Evolutionary conservation across 345 rosid species (phyloP).

Genomic region (Fremontodendron californicum): DNA sequence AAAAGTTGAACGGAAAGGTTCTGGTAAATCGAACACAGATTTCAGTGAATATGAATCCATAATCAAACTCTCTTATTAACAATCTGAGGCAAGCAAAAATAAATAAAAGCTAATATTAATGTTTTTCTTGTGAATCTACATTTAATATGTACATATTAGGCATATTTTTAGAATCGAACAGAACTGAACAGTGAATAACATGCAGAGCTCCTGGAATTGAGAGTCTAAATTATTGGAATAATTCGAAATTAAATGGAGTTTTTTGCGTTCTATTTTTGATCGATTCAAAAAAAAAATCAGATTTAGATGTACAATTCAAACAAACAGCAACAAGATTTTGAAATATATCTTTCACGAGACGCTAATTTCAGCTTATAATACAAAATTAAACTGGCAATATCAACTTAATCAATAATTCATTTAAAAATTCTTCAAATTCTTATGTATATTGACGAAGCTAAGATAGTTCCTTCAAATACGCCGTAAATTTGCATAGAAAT

Average conservation of each 20-base stretch:
- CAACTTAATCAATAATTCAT: not conserved
- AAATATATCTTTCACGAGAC: not conserved
- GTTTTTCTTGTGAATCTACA: not conserved
- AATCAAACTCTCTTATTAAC: not conserved
- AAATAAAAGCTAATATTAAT: not conserved
- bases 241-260: not conserved
- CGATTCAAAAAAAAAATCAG: not conserved
- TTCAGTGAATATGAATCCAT: slow-evolving; percentile 76
- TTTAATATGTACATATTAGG: not conserved
- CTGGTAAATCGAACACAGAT: slow-evolving; percentile 73
- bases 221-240: not conserved
- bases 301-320: not conserved
- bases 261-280: not conserved
- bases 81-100: slow-evolving; percentile 17
- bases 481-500: not conserved
- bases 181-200: not conserved
- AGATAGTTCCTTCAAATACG: not conserved
- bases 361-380: not conserved
- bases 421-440: not conserved
- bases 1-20: slow-evolving; percentile 62
- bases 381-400: not conserved
- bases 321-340: not conserved
- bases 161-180: not conserved
- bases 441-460: not conserved
- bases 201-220: not conserved